Base-by-base conservation (phyloP, 2,329 filamentous ascomycete genomes). In the Trichoderma lentiforme region DNA sequence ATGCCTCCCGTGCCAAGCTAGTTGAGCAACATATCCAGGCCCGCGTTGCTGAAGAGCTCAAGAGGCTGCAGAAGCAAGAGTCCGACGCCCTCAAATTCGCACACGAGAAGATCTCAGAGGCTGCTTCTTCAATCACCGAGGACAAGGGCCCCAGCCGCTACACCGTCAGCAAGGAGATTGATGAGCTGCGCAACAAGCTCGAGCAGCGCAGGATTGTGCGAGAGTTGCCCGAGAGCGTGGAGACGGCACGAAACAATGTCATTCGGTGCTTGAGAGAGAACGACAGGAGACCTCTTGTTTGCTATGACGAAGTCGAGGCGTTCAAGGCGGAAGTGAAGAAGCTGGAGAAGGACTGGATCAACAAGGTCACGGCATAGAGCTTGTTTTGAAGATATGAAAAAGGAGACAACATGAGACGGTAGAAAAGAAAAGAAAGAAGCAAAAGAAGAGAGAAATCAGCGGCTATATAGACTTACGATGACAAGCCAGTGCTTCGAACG, bases 251-350 rank as follows among this genome's bases (percentile, higher is more conserved):
- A 82, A 86, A 89, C 76, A 89, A 91, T 73, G 90, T 98, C 71
- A 89, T 96, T 74, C 87, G 88, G 77, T 98, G 95, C 81, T 85
- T 98, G 85, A 86, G 92, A 74, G 87, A 91, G 78, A 91, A 98
- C 81, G 95, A 98, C 83, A 87, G 94, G 75, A 88, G 94, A 81
- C 95, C 95, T 80, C 85, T 98, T 80, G 93, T 98, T 85, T 98
- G 95, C 87, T 98, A 93, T 92, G 88, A 91, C 82, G 94, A 98
- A 88, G 94, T 98, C 28, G 92, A 97, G 84, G 86, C 86, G 24
- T 98, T 98, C 83, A 97, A 95, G 89, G 88, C 88, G 77, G 93
- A 97, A 86, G 95, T 98, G 65, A 90, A 92, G 76, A 90, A 89
- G 84, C 82, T 98, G 82, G 95, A 98, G 88, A 91, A 90, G 83